Conservation (phyloP, 2,329 filamentous ascomycete species). For the Verticillium longisporum region DNA sequence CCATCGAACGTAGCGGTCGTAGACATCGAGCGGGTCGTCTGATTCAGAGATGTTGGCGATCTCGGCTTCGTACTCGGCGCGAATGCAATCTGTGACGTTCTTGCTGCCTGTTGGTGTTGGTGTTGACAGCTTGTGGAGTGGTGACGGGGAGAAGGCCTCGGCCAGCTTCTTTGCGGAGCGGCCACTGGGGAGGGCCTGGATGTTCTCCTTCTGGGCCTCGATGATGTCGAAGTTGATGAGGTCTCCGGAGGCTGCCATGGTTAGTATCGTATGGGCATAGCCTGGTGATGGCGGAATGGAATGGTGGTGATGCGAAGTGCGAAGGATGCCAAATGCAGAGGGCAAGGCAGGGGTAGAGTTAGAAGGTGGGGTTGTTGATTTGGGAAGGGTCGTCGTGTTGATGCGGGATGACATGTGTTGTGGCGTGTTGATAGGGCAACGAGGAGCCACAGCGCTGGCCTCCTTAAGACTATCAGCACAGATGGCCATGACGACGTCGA, state of each 20-base stretch:
- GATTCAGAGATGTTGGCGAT: constrained; percentile 72
- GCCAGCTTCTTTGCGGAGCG: constrained; percentile 85
- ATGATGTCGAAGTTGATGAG: constrained; percentile 81
- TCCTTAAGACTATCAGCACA: too few species aligned
- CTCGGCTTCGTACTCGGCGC: constrained; percentile 82
- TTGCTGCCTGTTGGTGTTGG: constrained; percentile 66
- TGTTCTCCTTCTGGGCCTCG: constrained; percentile 96
- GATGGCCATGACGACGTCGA: too few species aligned
- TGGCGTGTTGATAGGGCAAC: constrained; percentile 14
- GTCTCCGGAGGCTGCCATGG: constrained; percentile 44
- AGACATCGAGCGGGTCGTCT: constrained; percentile 92
- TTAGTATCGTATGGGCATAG: constrained; percentile 12
- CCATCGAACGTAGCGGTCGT: constrained; percentile 96
- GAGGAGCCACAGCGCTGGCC: too few species aligned
- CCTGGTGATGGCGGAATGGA: constrained; percentile 6
- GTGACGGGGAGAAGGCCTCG: constrained; percentile 67
- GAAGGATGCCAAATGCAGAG: not conserved
- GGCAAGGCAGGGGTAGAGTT: not conserved
- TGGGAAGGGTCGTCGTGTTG: constrained; percentile 5
- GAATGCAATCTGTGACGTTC: constrained; percentile 70
- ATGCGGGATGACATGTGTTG: not conserved
- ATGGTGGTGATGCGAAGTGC: constrained; percentile 2
- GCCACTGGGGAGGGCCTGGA: constrained; percentile 81
- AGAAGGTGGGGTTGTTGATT: constrained; percentile 12
- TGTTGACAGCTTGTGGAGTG: constrained; percentile 49